Evolutionary conservation across 2,329 filamentous ascomycete species (phyloP).

Genomic region (Emericellopsis cladophorae): DNA sequence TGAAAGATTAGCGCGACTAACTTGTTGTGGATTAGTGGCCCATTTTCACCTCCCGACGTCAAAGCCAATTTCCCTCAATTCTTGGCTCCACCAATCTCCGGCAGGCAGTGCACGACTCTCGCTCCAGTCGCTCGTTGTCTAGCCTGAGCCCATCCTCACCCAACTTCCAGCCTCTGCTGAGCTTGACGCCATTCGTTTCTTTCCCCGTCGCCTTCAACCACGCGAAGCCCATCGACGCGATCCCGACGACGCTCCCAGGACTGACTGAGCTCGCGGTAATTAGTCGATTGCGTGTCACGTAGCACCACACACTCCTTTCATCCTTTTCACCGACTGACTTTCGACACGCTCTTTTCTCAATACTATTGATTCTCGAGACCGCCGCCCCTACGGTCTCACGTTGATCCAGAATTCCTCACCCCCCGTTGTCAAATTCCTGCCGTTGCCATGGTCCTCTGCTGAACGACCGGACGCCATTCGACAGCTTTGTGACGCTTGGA

Average conservation of each 20-base stretch:
- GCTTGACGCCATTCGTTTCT: background rate
- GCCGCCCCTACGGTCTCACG: background rate
- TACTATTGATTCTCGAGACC: background rate
- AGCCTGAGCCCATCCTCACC: background rate
- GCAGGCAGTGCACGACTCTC: background rate
- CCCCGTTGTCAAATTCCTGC: slow-evolving; percentile 4
- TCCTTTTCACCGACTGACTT: background rate
- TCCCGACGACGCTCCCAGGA: background rate
- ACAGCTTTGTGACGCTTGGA: no score
- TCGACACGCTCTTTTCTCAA: background rate
- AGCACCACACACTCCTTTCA: no score
- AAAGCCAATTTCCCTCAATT: slow-evolving; percentile 1
- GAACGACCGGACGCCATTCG: no score
- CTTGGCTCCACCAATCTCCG: background rate
- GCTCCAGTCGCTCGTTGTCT: background rate
- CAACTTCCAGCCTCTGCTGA: background rate
- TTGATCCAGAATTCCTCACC: slow-evolving; percentile 2
- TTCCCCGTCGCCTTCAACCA: background rate
- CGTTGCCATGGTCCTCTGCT: slow-evolving; percentile 12
- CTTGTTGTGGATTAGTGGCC: background rate
- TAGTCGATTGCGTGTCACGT: no score
- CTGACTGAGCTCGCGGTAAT: background rate
- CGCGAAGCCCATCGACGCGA: slow-evolving; percentile 1
- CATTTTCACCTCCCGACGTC: background rate
- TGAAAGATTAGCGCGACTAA: background rate